Base-by-base conservation (phyloP, 306 rosid genomes). In the Ziziphus jujuba region DNA sequence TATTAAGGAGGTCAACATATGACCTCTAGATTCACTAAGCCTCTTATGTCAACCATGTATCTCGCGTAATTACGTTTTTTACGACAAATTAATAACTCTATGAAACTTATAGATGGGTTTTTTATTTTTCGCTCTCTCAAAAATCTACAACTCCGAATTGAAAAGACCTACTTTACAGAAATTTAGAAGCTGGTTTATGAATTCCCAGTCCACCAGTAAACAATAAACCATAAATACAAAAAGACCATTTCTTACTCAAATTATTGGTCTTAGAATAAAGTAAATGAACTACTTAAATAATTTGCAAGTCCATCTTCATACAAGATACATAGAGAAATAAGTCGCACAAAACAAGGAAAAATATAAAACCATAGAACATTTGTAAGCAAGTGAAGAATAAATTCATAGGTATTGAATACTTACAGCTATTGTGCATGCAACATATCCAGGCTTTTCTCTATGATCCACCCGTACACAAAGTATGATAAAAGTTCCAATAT, bases 381-480 rank as follows among this genome's bases (percentile, higher is more conserved):
- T 15, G 25, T 6, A 33, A 48, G 67, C 60, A 38, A 63, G 60
- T 10, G 22, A 16, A 35, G 72, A 60, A 50, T 16, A 4, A 50
- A 62, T 70, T 16, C 31, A 13, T 23, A 34, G 22, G 7, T 36
- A 11, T 45, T 6, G 60, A 56, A 65, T 55, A 91, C 97, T 87
- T 88, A 91, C 97, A 55, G 87, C 96, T 55, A 91, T 34, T 7
- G 74, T 48, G 78, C 97, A 91, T 2, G 97, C 97, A 65, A 87
- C 83, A 60, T 83, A 80, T 72, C 97, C 97, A 65, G 96, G 85
- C 70, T 91, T 91, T 71, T 91, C 97, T 59, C 96, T 69, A 73
- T 77, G 65, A 77, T 91, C 97, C 79, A 89, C 87, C 2, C 36
- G 87, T 15, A 77, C 78, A 65, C 80, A 91, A 47, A 87, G 84